A percentile compares a stretch with the other conserved stretches of the same genome.
Conservation (phyloP, 495 filamentous ascomycete genomes). For the Pyronema omphalodes region DNA sequence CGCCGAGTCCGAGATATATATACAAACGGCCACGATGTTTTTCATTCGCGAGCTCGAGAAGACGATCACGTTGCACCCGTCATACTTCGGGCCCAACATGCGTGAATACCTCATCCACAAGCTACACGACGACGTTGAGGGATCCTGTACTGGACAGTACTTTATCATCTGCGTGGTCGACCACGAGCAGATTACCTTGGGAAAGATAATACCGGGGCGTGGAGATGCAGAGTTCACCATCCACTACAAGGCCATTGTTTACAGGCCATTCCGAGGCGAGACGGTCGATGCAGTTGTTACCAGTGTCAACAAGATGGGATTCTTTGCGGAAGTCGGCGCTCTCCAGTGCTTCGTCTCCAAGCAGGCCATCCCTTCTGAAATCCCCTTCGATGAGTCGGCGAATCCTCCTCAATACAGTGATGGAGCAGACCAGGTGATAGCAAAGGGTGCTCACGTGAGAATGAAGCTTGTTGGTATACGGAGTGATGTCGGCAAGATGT, state of each 20-base stretch:
- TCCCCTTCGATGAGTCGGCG: conserved; percentile 82
- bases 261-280: conserved; percentile 91
- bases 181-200: conserved; percentile 76
- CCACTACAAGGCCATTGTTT: conserved; percentile 86
- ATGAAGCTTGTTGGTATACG: conserved; percentile 85
- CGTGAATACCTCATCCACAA: conserved; percentile 70
- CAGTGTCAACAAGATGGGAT: conserved; percentile 76
- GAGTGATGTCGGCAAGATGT: conserved; percentile 81
- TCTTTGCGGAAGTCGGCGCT: conserved; percentile 81
- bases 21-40: conserved; percentile 47
- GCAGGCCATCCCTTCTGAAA: conserved; percentile 78
- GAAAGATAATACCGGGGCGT: conserved; percentile 72
- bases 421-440: conserved; percentile 80
- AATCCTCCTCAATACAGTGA: conserved; percentile 70
- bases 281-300: conserved; percentile 83
- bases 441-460: conserved; percentile 79
- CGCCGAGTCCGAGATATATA: too few relatives aligned
- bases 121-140: conserved; percentile 81
- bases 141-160: conserved; percentile 77
- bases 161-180: conserved; percentile 96
- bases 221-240: conserved; percentile 88
- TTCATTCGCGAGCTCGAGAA: conserved; percentile 93
- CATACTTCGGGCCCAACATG: conserved; percentile 85
- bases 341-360: conserved; percentile 74
- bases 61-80: conserved; percentile 81